Percentiles rank a stretch among this genome's conserved stretches.
phyloP scores from a whole-genome alignment of 1,284 basidiomycete genomes.

The Ustilago curta region DNA sequence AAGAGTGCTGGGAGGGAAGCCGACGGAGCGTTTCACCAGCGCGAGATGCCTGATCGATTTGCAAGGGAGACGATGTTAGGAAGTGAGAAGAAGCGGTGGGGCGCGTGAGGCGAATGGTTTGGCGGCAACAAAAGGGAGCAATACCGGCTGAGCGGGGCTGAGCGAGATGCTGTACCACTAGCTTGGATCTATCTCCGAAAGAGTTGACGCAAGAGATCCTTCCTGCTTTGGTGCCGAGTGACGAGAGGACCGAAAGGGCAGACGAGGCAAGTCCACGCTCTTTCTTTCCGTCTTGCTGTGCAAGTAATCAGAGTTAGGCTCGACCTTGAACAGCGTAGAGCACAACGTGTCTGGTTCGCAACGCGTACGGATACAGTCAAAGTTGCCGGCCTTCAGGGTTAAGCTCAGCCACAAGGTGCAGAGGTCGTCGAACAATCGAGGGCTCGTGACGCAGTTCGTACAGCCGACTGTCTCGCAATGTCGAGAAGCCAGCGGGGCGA shows the following conservation, averaged over 20 bases:
- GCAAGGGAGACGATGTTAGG: background rate
- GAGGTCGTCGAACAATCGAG: conserved; percentile 19
- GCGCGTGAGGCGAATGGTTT: conserved; percentile 13
- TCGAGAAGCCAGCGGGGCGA: conserved; percentile 6
- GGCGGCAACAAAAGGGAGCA: conserved; percentile 23
- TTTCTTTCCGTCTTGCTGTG: background rate
- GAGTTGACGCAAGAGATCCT: background rate
- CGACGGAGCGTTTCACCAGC: conserved; percentile 22
- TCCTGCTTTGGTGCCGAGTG: conserved; percentile 10
- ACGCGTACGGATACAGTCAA: conserved; percentile 13
- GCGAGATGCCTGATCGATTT: conserved; percentile 7
- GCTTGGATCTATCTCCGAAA: conserved; percentile 38
- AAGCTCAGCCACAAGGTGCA: conserved; percentile 21
- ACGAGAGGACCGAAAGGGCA: background rate
- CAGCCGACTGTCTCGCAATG: conserved; percentile 7
- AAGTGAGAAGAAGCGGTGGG: conserved; percentile 20
- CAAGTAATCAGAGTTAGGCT: conserved; percentile 10
- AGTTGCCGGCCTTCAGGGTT: conserved; percentile 21
- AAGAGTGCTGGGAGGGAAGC: conserved; percentile 9
- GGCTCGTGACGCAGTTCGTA: conserved; percentile 14
- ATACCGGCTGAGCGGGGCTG: conserved; percentile 15
- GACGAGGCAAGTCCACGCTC: background rate
- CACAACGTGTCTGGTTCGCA: conserved; percentile 8
- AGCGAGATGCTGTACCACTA: conserved; percentile 21
- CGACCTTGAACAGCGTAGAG: background rate